phyloP scores from a whole-genome alignment of 139 green algal genomes.

The Raphidocelis subcapitata region DNA sequence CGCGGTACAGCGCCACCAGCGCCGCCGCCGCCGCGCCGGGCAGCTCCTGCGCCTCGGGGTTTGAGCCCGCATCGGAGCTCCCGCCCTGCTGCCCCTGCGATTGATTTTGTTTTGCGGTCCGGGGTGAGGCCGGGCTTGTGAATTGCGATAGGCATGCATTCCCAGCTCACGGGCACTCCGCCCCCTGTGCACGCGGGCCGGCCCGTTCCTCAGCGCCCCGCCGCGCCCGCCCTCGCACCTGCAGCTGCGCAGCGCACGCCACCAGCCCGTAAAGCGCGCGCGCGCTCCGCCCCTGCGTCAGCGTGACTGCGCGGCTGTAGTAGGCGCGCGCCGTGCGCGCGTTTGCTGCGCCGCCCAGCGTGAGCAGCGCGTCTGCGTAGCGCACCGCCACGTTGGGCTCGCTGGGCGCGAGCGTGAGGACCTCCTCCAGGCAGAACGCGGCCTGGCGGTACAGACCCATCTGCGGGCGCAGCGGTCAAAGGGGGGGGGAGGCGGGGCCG shows the following conservation, averaged over 20 bases:
- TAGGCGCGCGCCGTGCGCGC: conserved; percentile 58
- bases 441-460: conserved; percentile 76
- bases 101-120: not conserved
- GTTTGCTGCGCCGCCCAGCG: conserved; percentile 49
- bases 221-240: not conserved
- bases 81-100: not conserved
- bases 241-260: not conserved
- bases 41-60: conserved; percentile 44
- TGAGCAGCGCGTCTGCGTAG: conserved; percentile 81
- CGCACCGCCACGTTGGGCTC: conserved; percentile 53
- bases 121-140: not conserved
- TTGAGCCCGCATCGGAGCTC: not conserved
- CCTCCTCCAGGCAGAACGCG: conserved; percentile 84
- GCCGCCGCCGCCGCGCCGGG: conserved; percentile 44
- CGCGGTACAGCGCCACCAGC: conserved; percentile 59
- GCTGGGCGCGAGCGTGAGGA: conserved; percentile 67
- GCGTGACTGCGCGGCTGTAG: conserved; percentile 74
- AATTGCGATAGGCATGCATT: not conserved
- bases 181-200: too few relatives aligned
- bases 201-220: not conserved
- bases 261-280: conserved; percentile 58
- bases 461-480: conserved; percentile 23
- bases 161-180: too few relatives aligned
- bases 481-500: not conserved
- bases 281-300: conserved; percentile 39